Evolutionary conservation across 805 yeast species (phyloP), one percentile per base, ranked within the genome.

Genomic region (Saturnispora kantuleensis): DNA sequence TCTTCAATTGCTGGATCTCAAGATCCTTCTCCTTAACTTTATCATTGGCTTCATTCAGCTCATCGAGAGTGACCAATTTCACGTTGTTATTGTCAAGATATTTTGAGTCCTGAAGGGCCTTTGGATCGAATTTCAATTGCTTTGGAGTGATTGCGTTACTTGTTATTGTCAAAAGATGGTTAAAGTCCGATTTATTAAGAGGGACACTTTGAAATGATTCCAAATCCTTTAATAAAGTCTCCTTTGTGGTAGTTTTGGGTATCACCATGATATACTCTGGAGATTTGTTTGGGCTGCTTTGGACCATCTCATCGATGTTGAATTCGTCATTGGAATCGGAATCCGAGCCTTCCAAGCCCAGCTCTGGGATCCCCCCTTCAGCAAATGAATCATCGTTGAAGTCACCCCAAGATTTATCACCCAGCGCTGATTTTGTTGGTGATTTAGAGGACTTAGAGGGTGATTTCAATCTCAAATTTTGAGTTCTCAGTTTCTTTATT

Each of bases 401-500:
- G 28, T 21, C 37, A 11, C 28, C 12, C 41, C 41, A 38, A 11
- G 30, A 11, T 12, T n/a, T 31, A 21, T 36, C 39, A 21, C 26
- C 26, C 16, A 12, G 16, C n/a, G 7, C 12, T 5, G 45, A 38
- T 34, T 38, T 44, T 13, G 15, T 10, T 5, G 45, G 45, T n/a
- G 45, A 42, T 41, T 29, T 17, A 10, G 39, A 37, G 11, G 38
- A 29, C 39, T 29, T 17, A 8, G 39, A 37, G 11, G 40, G 18
- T 18, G 39, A 35, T 36, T 31, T 47, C 10, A 45, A 35, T 32
- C 41, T 49, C 9, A 38, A 21, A 32, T 42, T 47, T 42, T 43
- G 45, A 6, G 33, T 64, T 57, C 83, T 73, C 49, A 83, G 67
- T 52, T 73, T 79, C n/a, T 76, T 63, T 39, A 84, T 77, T 2